Conservation (phyloP, 2,329 filamentous ascomycete species). For the Huntiella abstrusa region DNA sequence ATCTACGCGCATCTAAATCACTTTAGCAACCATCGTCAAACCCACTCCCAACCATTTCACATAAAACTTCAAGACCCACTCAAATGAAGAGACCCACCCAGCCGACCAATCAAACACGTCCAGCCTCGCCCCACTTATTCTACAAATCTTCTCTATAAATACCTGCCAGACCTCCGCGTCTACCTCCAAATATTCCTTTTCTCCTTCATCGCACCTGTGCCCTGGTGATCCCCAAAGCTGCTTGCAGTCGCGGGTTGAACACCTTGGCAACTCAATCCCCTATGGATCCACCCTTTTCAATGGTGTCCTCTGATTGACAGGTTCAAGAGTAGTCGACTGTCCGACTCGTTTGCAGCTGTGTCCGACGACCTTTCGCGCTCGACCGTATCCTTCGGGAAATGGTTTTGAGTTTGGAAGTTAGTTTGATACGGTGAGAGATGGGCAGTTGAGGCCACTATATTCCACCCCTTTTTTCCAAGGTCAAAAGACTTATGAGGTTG, state of each 20-base stretch:
- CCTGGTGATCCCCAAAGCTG: slow-evolving; percentile 49
- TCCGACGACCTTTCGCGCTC: background rate
- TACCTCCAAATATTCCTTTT: slow-evolving; percentile 16
- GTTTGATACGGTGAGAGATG: slow-evolving; percentile 1
- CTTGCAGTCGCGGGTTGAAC: slow-evolving; percentile 40
- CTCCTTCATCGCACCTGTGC: slow-evolving; percentile 59
- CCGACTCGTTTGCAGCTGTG: background rate
- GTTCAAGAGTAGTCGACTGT: slow-evolving; percentile 44
- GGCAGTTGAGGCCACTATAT: slow-evolving; percentile 51
- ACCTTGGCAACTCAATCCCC: slow-evolving; percentile 66
- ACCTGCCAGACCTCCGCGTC: background rate
- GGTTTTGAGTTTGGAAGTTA: background rate
- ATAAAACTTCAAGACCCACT: slow-evolving; percentile 4
- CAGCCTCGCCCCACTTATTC: background rate
- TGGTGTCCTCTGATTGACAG: slow-evolving; percentile 93
- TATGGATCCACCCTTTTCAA: slow-evolving; percentile 57
- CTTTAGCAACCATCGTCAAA: background rate
- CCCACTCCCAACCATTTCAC: background rate
- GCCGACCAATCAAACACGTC: background rate
- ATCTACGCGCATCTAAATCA: background rate
- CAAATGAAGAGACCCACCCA: background rate
- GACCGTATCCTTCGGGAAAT: background rate
- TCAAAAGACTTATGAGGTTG: slow-evolving; percentile 75
- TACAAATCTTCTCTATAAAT: slow-evolving; percentile 6
- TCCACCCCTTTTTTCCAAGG: slow-evolving; percentile 76